Evolutionary conservation across 1,284 basidiomycete species (phyloP), one percentile per base, ranked within the genome.

Genomic region (Puccinia hordei): DNA sequence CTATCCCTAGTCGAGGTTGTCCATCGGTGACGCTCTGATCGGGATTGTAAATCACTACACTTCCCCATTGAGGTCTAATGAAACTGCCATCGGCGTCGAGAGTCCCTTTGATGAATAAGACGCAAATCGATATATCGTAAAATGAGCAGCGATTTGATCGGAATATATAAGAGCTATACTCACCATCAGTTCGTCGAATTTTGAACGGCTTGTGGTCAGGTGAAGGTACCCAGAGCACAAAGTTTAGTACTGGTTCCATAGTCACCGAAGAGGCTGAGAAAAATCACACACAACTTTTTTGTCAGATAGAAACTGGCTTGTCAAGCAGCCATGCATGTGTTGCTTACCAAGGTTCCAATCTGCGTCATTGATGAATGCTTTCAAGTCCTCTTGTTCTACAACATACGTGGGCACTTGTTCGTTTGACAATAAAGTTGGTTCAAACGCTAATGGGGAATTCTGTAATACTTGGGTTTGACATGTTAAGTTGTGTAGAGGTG

Each of bases 21-120:
- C 82, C 84, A 83, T 80, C 84, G 73, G 81, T 80, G 41, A 6
- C 8, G 1, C 1, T 38, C 41, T 85, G 35, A 9, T 87, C 87
- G 38, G 90, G 89, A 84, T 97, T 94, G 83, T 91, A 87, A 73
- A 98, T 89, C 76, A 92, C 89, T 68, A 99, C 92, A 19, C 94
- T 92, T 57, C 97, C 96, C 91, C 94, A 97, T 86, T 98, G 96
- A 0, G 97, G 96, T 0, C 97, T 88, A 33, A 98, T 89, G 88
- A 98, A 99, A 12, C 92, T 90, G 1, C 81, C 81, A 12, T 83
- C 41, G 2, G 24, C 22, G 30, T 78, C 75, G 15, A 78, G 27
- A 17, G 65, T 55, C 0, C 75, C 75, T 78, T 41, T 17, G 2
- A 49, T 13, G 24, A 13, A 65, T 27, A 24, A 22, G 3, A 55